Evolutionary conservation across 1,284 basidiomycete genomes (phyloP).

Genomic region (Rhodotorula sp.): DNA sequence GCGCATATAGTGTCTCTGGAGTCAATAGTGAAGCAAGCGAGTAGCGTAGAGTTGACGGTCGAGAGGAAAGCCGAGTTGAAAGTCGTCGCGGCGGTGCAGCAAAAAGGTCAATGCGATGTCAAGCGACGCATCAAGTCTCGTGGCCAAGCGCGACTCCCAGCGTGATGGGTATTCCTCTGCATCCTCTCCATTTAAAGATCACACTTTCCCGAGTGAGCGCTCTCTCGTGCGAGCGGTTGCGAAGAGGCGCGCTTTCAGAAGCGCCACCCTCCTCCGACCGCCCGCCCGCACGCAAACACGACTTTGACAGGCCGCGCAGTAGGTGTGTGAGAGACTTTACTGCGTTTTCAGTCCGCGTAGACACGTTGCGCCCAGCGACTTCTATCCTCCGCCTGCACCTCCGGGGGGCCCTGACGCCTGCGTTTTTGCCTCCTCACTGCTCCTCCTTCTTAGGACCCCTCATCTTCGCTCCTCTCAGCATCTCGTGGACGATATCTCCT

Average conservation of each 20-base stretch:
- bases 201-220: no score
- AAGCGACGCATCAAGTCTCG: background rate
- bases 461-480: background rate
- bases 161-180: no score
- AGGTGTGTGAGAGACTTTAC: background rate
- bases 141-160: no score
- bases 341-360: conserved; percentile 3
- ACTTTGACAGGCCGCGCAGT: background rate
- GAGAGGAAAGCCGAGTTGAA: background rate
- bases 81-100: background rate
- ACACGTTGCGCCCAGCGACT: background rate
- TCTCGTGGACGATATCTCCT: conserved; percentile 19
- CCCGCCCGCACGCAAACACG: no score
- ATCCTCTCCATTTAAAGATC: no score
- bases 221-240: no score
- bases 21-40: no score
- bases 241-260: no score
- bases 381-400: background rate
- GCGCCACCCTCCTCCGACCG: no score
- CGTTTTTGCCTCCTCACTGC: background rate
- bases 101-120: background rate
- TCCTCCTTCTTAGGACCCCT: background rate
- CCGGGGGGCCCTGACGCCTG: background rate
- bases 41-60: background rate
- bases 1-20: conserved; percentile 6